These are phyloP conservation scores for Phylloporus rhodoxanthus DNA, from an alignment of 768 basidiomycete genomes.

Conservation along the genomic window DNA sequence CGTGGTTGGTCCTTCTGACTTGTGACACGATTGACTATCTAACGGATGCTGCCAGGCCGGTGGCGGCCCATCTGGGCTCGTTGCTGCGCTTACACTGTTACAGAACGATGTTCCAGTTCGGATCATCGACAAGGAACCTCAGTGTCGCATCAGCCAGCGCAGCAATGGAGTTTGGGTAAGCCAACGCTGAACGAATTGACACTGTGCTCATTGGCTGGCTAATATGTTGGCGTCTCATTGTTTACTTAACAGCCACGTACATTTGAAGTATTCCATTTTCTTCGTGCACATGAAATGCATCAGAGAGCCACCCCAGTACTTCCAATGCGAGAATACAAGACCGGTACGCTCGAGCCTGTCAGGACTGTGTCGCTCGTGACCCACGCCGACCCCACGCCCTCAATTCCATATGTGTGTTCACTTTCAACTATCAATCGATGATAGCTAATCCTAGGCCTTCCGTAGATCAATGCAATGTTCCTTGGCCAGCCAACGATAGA, in stretches of 20 bases:
- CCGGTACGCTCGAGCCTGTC: conserved; percentile 15
- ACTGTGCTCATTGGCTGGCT: neutral
- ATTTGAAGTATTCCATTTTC: conserved; percentile 38
- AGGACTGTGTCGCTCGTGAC: conserved; percentile 5
- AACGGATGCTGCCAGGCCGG: conserved; percentile 17
- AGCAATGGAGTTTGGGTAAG: conserved; percentile 37
- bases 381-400: conserved; percentile 19
- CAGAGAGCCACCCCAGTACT: conserved; percentile 23
- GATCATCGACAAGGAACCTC: conserved; percentile 43
- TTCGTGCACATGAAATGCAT: conserved; percentile 35
- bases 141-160: conserved; percentile 35
- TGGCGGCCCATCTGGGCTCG: conserved; percentile 28
- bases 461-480: conserved; percentile 8
- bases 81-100: conserved; percentile 31
- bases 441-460: neutral
- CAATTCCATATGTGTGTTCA: conserved; percentile 22
- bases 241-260: conserved; percentile 30
- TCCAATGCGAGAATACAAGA: conserved; percentile 33
- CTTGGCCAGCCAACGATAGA: conserved; percentile 32
- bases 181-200: neutral
- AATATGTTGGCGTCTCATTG: neutral
- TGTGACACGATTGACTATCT: neutral
- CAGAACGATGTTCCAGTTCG: conserved; percentile 45
- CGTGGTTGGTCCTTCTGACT: conserved; percentile 10
- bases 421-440: neutral